Conservation (phyloP, 2,329 filamentous ascomycete genomes). For the Monilinia fructigena region DNA sequence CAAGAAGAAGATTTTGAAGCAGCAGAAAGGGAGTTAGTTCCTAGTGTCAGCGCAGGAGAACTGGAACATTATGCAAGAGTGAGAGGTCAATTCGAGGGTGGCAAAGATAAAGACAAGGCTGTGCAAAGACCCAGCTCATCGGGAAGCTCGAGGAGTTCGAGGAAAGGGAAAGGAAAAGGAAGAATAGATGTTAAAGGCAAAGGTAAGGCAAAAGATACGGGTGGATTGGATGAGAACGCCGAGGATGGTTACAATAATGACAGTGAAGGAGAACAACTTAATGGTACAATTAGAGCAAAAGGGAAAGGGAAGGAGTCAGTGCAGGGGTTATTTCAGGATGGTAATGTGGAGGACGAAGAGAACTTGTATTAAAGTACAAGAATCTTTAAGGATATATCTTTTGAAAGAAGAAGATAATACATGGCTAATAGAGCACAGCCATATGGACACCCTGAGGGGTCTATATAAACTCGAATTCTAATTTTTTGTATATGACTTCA, state of each 20-base stretch:
- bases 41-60: conserved; percentile 89
- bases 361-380: conserved; percentile 38
- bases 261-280: conserved; percentile 19
- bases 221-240: conserved; percentile 40
- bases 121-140: conserved; percentile 13
- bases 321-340: conserved; percentile 28
- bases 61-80: conserved; percentile 87
- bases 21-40: conserved; percentile 83
- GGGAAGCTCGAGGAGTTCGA: conserved; percentile 24
- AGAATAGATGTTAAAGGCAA: conserved; percentile 29
- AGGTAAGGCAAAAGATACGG: conserved; percentile 43
- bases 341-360: conserved; percentile 39
- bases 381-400: neutral
- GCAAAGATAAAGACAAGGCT: conserved; percentile 41
- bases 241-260: conserved; percentile 31
- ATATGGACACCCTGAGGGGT: neutral
- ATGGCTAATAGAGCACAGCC: neutral
- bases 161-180: conserved; percentile 33
- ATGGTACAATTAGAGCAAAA: conserved; percentile 20
- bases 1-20: conserved; percentile 82
- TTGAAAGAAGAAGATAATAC: neutral
- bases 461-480: neutral
- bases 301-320: conserved; percentile 53
- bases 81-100: conserved; percentile 76
- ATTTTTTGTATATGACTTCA: neutral